Base-by-base conservation (phyloP, 2,329 filamentous ascomycete genomes). In the Orbilia oligospora region DNA sequence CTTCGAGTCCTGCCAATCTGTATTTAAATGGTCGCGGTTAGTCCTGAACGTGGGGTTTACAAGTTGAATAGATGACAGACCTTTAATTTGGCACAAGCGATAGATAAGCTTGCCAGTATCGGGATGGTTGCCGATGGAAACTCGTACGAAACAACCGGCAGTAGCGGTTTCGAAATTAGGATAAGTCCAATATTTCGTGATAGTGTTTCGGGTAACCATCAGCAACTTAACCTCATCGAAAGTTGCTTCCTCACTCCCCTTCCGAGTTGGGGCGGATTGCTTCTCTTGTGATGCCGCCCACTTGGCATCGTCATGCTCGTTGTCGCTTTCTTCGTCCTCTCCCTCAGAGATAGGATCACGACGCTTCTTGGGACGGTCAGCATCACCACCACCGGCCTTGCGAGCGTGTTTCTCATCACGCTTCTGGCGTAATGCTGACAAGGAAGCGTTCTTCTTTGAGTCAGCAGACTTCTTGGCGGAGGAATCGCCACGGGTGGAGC, bases 121-220 rank as follows among this genome's bases (percentile, higher is more conserved):
- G 10, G 89, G 89, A 83, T 97, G 92, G 12, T 91, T 88, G 0
- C 94, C 95, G 71, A 97, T 89, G 80, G 91, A 92, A 80, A 98
- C 90, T 65, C 96, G 92, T 44, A 91, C 91, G 83, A 92, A 99
- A 84, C 94, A 97, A 65, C 81, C 81, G 76, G 87, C 90, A 82
- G 97, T 92, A 33, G 92, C 88, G 8, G 92, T 86, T 71, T 97
- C 92, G 81, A 99, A 97, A 3, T 91, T 91, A 10, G 96, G 96
- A 81, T 94, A 95, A 86, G 97, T 97, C 87, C 94, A 97, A 70
- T 97, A 92, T 82, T 95, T 90, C 5, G 92, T 91, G 84, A 99
- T 97, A 83, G 94, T 92, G 81, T 89, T 92, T 80, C 96, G 90
- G 63, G 63, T 94, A 93, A 75, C 99, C 89, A 72, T 93, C 90